phyloP scores from a whole-genome alignment of 805 yeast genomes.

The Schizosaccharomyces cryophilus region DNA sequence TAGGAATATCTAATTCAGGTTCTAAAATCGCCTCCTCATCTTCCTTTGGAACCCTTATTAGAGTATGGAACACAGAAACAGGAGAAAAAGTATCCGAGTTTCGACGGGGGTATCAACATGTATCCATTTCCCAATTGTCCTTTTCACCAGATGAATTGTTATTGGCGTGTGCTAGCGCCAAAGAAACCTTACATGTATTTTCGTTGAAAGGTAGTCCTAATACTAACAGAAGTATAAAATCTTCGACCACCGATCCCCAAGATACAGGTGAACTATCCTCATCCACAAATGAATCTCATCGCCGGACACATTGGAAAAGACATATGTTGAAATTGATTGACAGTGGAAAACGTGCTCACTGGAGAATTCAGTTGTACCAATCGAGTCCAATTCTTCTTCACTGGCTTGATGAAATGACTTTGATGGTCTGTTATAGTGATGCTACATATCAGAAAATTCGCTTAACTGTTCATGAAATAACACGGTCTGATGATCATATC shows the following conservation, averaged over 20 bases:
- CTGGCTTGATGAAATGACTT: not conserved
- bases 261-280: not conserved
- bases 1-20: constrained; percentile 40
- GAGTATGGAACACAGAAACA: constrained; percentile 44
- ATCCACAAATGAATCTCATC: not conserved
- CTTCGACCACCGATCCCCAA: not conserved
- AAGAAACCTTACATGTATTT: constrained; percentile 68
- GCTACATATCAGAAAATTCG: not conserved
- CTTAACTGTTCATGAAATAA: not conserved
- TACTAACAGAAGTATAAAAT: not conserved
- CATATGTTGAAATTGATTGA: not conserved
- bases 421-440: not conserved
- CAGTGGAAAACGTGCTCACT: not conserved
- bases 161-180: constrained; percentile 61
- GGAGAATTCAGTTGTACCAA: not conserved
- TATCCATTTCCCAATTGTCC: constrained; percentile 55
- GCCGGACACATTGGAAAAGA: not conserved
- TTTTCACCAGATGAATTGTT: constrained; percentile 44
- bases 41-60: constrained; percentile 55
- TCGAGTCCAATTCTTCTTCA: not conserved
- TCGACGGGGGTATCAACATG: constrained; percentile 73
- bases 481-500: not conserved
- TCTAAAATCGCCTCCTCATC: constrained; percentile 58
- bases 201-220: not conserved
- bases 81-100: constrained; percentile 60